These are phyloP conservation scores for Annulohypoxylon moriforme DNA, from an alignment of 495 filamentous ascomycete genomes.

Conservation along the genomic window DNA sequence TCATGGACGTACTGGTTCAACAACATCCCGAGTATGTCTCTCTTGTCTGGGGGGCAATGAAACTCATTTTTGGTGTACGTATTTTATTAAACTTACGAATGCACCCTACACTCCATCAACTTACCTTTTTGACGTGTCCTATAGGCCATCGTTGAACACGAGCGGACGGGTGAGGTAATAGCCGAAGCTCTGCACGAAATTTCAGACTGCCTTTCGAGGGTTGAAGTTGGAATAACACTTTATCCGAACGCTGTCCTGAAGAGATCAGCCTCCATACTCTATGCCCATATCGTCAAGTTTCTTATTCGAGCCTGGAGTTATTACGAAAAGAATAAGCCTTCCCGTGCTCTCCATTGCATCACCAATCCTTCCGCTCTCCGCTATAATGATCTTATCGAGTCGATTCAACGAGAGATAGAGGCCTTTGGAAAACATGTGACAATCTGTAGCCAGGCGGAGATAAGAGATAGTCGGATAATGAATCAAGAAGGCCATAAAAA, in stretches of 20 bases:
- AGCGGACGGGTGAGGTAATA: not conserved
- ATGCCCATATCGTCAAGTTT: not conserved
- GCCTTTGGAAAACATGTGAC: not conserved
- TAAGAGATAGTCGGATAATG: not conserved
- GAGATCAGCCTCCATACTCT: not conserved
- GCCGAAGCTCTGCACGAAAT: not conserved
- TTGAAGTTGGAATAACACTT: not conserved
- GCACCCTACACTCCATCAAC: not conserved
- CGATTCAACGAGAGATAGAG: not conserved
- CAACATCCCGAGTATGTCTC: not conserved
- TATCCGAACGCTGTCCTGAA: not conserved
- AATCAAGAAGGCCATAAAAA: not conserved
- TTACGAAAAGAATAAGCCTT: not conserved
- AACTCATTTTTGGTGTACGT: not conserved
- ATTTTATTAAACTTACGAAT: not conserved
- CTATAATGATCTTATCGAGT: not conserved
- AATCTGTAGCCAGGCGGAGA: not conserved
- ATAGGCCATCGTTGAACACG: not conserved
- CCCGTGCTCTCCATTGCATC: not conserved
- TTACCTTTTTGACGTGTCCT: not conserved
- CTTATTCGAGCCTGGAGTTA: not conserved
- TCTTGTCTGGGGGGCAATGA: not conserved
- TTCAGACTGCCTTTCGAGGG: not conserved
- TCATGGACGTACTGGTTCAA: not conserved
- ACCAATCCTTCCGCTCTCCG: not conserved